These are phyloP conservation scores for Massospora cicadina DNA, from an alignment of 371 early-diverging fungal species.

Conservation along the genomic window DNA sequence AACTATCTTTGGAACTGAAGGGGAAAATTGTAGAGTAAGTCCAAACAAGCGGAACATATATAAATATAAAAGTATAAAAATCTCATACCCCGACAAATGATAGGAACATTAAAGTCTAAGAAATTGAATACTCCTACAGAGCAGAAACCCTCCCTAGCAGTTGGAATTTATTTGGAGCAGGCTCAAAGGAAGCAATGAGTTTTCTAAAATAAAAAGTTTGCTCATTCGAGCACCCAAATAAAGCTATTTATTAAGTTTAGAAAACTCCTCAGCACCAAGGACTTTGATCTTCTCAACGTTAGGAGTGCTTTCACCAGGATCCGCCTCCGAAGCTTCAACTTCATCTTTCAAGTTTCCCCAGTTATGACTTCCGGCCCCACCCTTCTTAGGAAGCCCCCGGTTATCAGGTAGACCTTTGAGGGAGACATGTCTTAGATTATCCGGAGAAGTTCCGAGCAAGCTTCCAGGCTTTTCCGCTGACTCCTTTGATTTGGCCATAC, in stretches of 20 bases:
- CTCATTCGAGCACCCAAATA: too few relatives aligned
- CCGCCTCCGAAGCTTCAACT: background rate
- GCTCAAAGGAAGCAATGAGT: too few relatives aligned
- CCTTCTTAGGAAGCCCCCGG: conserved; percentile 9
- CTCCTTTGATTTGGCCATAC: background rate
- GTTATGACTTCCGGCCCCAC: conserved; percentile 8
- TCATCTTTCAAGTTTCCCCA: conserved; percentile 6
- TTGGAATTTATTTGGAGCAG: too few relatives aligned
- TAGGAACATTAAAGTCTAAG: too few relatives aligned
- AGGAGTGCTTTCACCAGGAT: background rate
- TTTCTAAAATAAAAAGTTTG: too few relatives aligned
- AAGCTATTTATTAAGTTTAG: background rate
- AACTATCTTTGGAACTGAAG: too few relatives aligned
- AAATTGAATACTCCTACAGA: too few relatives aligned
- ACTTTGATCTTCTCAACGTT: conserved; percentile 2
- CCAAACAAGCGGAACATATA: too few relatives aligned
- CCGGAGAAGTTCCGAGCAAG: background rate
- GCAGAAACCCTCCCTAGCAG: too few relatives aligned
- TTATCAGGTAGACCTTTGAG: conserved; percentile 5
- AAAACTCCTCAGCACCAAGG: background rate
- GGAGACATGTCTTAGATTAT: conserved; percentile 2
- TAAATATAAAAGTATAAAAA: too few relatives aligned
- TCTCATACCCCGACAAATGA: too few relatives aligned
- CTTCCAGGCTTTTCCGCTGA: background rate
- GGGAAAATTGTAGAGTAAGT: too few relatives aligned